Evolutionary conservation across 1,139 yeast genomes (phyloP).

Genomic region (Debaryomyces singareniensis): DNA sequence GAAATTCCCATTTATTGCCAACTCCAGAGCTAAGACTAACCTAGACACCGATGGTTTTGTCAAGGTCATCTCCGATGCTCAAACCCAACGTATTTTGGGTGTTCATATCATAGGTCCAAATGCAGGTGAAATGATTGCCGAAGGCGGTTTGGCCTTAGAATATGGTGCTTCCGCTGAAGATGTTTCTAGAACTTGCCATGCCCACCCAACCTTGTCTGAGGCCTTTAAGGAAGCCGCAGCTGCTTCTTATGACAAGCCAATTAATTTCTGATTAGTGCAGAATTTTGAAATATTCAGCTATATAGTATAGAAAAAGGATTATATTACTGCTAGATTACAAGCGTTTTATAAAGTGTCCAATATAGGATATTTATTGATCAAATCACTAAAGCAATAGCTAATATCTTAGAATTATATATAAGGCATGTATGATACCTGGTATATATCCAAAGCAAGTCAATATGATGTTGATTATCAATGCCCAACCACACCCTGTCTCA

Average conservation of each 20-base stretch:
- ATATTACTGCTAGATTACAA: too few species aligned
- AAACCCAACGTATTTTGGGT: constrained; percentile 94
- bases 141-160: constrained; percentile 95
- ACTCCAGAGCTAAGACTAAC: constrained; percentile 99
- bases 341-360: too few species aligned
- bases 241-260: constrained; percentile 85
- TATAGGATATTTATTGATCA: too few species aligned
- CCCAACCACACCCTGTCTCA: constrained; percentile 56
- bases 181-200: constrained; percentile 94
- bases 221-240: constrained; percentile 98
- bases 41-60: constrained; percentile 96
- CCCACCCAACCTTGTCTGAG: constrained; percentile 97
- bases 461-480: constrained; percentile 53
- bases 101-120: constrained; percentile 96
- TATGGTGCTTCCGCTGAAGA: constrained; percentile 99
- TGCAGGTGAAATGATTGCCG: constrained; percentile 99
- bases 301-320: too few species aligned
- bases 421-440: constrained; percentile 63
- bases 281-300: too few species aligned
- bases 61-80: constrained; percentile 92
- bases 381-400: constrained; percentile 6
- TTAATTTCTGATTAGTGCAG: constrained; percentile 70
- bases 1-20: constrained; percentile 97
- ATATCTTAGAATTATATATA: constrained; percentile 45
- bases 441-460: constrained; percentile 59